These are phyloP conservation scores for Tilletia caries DNA, from an alignment of 1,284 basidiomycete species.

Conservation along the genomic window DNA sequence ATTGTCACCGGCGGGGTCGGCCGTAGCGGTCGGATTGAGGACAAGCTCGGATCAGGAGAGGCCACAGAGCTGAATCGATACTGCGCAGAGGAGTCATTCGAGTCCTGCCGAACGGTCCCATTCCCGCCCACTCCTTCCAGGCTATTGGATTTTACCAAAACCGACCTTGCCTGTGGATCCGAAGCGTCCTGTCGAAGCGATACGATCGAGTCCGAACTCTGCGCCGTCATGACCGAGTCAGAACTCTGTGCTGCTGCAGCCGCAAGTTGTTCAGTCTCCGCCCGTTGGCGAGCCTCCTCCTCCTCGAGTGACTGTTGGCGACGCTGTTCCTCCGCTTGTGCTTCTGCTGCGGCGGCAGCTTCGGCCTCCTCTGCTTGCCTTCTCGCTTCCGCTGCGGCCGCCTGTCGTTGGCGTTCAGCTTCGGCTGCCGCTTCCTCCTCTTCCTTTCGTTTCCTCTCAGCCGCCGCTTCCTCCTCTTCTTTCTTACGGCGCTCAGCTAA, in stretches of 20 bases:
- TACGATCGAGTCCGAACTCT: too few relatives aligned
- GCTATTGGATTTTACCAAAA: too few relatives aligned
- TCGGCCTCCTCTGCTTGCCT: background rate
- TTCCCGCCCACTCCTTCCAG: background rate
- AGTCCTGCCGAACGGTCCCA: background rate
- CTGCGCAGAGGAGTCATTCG: too few relatives aligned
- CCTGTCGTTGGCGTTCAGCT: conserved; percentile 3
- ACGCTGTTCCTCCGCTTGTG: too few relatives aligned
- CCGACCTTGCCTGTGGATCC: too few relatives aligned
- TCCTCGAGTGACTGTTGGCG: too few relatives aligned
- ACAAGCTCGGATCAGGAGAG: background rate
- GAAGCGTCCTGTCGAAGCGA: too few relatives aligned
- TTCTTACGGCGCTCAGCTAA: background rate
- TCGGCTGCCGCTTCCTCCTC: background rate
- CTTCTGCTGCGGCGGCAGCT: background rate
- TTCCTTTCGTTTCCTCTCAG: background rate
- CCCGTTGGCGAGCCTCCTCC: too few relatives aligned
- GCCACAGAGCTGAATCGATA: background rate
- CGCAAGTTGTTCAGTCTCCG: too few relatives aligned
- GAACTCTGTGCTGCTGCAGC: too few relatives aligned
- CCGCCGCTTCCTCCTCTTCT: conserved; percentile 1
- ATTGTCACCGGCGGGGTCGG: background rate
- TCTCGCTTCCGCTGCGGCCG: background rate
- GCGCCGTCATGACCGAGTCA: too few relatives aligned
- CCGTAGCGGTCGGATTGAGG: background rate